These are phyloP conservation scores for Ehretia macrophylla DNA, from an alignment of 257 asterid genomes.

Conservation along the genomic window DNA sequence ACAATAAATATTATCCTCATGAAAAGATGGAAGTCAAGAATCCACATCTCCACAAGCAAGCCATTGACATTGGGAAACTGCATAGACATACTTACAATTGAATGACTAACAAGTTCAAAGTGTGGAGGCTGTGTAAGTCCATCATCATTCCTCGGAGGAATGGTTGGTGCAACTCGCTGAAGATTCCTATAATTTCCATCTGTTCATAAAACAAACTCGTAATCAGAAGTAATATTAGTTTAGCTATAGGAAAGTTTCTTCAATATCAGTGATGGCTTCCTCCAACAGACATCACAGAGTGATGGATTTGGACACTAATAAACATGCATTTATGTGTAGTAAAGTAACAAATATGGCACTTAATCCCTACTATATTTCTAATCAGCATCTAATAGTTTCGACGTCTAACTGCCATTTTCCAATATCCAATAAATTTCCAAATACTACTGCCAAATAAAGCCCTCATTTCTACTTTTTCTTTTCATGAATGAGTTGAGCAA, in stretches of 20 bases:
- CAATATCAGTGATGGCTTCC: not conserved
- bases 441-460: no score
- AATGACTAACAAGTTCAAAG: slow-evolving; percentile 65
- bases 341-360: not conserved
- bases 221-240: slow-evolving; percentile 10
- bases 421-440: no score
- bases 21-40: not conserved
- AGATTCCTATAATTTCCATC: slow-evolving; percentile 39
- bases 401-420: no score
- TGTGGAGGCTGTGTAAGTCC: slow-evolving; percentile 50
- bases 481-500: no score
- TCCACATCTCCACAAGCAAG: slow-evolving; percentile 1
- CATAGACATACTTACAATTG: slow-evolving; percentile 51
- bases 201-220: slow-evolving; percentile 27
- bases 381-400: no score
- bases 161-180: slow-evolving; percentile 38
- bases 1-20: no score
- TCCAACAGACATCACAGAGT: not conserved
- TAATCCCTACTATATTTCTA: not conserved
- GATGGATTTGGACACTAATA: not conserved
- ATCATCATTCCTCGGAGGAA: slow-evolving; percentile 44
- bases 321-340: not conserved
- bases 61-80: not conserved
- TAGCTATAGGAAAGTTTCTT: not conserved
- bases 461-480: no score